Conservation (phyloP, 2,329 filamentous ascomycete species). For the Bertia moriformis region DNA sequence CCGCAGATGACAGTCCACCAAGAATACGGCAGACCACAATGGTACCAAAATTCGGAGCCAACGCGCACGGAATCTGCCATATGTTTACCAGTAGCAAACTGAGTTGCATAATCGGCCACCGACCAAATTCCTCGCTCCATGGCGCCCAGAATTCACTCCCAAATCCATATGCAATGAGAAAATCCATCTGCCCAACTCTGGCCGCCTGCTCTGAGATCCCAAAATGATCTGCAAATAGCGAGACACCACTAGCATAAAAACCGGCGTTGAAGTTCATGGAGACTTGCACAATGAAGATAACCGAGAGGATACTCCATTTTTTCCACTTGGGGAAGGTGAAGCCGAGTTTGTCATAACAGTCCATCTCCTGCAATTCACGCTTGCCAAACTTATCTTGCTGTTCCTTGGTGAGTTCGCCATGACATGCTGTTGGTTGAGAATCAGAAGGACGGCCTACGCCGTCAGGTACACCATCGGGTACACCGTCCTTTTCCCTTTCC, state of each 20-base stretch:
- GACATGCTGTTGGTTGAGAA: no score
- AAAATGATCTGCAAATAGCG: constrained; percentile 54
- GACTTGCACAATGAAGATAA: constrained; percentile 60
- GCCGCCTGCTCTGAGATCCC: constrained; percentile 53
- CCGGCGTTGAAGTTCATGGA: constrained; percentile 72
- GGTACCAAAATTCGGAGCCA: constrained; percentile 59
- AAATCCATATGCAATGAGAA: constrained; percentile 68
- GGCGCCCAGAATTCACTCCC: constrained; percentile 81
- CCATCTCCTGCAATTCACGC: constrained; percentile 30
- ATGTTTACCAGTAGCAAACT: constrained; percentile 65
- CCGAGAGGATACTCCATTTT: constrained; percentile 61
- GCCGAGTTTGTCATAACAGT: constrained; percentile 53
- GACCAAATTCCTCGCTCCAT: constrained; percentile 71
- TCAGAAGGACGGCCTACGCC: no score
- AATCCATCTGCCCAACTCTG: constrained; percentile 62
- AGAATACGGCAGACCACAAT: constrained; percentile 58
- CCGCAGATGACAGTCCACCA: constrained; percentile 57
- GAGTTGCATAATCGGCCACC: constrained; percentile 60
- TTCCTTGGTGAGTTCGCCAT: no score
- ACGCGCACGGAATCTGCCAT: constrained; percentile 57
- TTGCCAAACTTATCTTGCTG: no score
- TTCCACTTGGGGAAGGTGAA: constrained; percentile 43
- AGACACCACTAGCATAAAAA: constrained; percentile 55
- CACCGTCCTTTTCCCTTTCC: not conserved
- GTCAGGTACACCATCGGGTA: not conserved